phyloP scores from a whole-genome alignment of 208 protist species.

The Leishmania aethiopica region DNA sequence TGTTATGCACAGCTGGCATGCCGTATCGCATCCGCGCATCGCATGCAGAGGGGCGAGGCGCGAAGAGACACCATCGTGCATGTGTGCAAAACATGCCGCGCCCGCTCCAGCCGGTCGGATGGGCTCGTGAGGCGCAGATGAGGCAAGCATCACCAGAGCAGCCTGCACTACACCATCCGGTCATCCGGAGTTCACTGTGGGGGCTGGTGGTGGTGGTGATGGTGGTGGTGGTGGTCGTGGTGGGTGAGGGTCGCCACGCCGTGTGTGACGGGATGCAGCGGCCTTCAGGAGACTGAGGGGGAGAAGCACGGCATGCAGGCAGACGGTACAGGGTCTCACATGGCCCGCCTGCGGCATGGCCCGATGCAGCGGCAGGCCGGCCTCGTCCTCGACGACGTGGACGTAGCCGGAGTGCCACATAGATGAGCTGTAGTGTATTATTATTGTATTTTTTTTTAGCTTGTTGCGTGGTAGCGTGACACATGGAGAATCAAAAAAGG shows the following conservation, averaged over 20 bases:
- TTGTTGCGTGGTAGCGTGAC: too few relatives aligned
- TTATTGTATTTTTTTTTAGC: too few relatives aligned
- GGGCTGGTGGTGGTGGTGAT: neutral
- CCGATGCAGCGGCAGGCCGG: too few relatives aligned
- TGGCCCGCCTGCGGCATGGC: too few relatives aligned
- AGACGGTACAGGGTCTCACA: neutral
- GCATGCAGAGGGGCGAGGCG: neutral
- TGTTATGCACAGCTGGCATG: neutral
- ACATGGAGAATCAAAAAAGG: neutral
- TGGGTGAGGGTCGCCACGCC: neutral
- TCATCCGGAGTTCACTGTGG: neutral
- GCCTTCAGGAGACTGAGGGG: neutral
- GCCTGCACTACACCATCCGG: neutral
- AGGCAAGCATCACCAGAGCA: neutral
- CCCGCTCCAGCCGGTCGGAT: neutral
- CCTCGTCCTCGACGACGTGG: too few relatives aligned
- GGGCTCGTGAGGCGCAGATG: neutral
- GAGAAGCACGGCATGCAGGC: neutral
- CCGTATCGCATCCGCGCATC: neutral
- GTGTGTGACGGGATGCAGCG: neutral
- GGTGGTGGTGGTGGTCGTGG: too few relatives aligned
- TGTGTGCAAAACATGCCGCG: neutral
- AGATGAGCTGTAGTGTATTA: too few relatives aligned
- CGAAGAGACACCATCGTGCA: neutral
- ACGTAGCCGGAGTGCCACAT: too few relatives aligned